Conservation (phyloP, 495 filamentous ascomycete species). For the Daldinia concentrica region DNA sequence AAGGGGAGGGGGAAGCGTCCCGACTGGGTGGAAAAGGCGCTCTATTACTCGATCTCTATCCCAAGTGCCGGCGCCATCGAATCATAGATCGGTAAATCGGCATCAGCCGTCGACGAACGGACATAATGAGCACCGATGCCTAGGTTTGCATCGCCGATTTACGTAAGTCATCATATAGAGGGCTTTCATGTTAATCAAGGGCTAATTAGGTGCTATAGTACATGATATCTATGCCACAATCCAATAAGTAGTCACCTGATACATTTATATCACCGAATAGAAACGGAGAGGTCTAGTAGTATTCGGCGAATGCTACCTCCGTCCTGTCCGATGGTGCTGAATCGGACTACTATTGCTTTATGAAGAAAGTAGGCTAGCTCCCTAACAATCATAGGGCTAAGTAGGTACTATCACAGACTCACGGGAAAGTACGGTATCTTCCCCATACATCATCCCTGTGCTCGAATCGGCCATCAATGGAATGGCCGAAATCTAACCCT, state of each 20-base stretch:
- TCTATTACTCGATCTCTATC: not conserved
- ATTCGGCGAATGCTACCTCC: conserved; percentile 16
- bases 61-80: conserved; percentile 7
- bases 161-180: not conserved
- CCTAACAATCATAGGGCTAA: not conserved
- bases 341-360: not conserved
- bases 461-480: conserved; percentile 2
- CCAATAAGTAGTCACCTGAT: not conserved
- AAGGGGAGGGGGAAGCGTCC: conserved; percentile 12
- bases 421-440: not conserved
- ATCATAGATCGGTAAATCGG: conserved; percentile 34
- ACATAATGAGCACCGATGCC: conserved; percentile 24
- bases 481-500: not conserved
- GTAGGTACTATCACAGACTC: not conserved
- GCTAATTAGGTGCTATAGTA: not conserved
- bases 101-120: conserved; percentile 20
- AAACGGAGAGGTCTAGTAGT: not conserved
- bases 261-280: not conserved
- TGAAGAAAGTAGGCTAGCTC: not conserved
- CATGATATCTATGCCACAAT: not conserved
- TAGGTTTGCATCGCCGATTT: not conserved
- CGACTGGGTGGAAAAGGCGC: conserved; percentile 14
- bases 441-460: not conserved
- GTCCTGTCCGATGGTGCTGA: conserved; percentile 8
- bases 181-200: not conserved